These are phyloP conservation scores for Aspergillus novoparasiticus DNA, from an alignment of 2,329 filamentous ascomycete genomes.

Conservation along the genomic window DNA sequence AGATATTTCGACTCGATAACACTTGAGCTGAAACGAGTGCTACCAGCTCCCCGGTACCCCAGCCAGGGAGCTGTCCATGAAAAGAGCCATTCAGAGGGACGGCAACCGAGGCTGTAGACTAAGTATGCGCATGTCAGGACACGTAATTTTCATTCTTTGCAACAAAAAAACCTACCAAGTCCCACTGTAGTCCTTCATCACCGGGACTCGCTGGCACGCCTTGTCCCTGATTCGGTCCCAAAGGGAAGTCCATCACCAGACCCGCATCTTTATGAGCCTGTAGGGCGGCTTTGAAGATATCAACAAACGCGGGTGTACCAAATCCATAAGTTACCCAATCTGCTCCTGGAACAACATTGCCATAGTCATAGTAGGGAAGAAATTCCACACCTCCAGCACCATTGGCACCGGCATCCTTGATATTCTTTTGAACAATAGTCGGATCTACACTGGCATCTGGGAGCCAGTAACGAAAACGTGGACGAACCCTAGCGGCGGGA, in stretches of 20 bases:
- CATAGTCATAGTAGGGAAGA: constrained; percentile 44
- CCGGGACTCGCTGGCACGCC: constrained; percentile 43
- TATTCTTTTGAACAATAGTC: constrained; percentile 31
- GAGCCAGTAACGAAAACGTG: constrained; percentile 44
- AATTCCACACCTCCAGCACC: constrained; percentile 46
- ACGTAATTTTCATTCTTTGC: neutral
- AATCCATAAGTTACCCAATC: constrained; percentile 45
- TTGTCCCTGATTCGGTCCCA: constrained; percentile 50
- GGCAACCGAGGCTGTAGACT: constrained; percentile 12
- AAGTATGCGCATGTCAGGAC: neutral
- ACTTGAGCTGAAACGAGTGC: constrained; percentile 26
- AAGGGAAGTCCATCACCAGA: constrained; percentile 47
- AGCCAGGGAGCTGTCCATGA: constrained; percentile 39
- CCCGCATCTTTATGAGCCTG: constrained; percentile 39
- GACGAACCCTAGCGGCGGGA: constrained; percentile 32
- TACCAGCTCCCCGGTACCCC: constrained; percentile 38
- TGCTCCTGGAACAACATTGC: constrained; percentile 25
- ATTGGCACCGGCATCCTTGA: constrained; percentile 31
- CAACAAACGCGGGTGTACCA: constrained; percentile 37
- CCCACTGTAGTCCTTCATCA: constrained; percentile 38
- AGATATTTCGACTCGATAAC: constrained; percentile 18
- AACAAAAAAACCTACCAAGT: constrained; percentile 18
- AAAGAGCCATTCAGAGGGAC: constrained; percentile 33
- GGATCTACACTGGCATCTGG: constrained; percentile 40
- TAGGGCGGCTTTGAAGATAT: constrained; percentile 30